These are phyloP conservation scores for Diaporthe humulicola DNA, from an alignment of 2,329 filamentous ascomycete genomes.

Conservation along the genomic window DNA sequence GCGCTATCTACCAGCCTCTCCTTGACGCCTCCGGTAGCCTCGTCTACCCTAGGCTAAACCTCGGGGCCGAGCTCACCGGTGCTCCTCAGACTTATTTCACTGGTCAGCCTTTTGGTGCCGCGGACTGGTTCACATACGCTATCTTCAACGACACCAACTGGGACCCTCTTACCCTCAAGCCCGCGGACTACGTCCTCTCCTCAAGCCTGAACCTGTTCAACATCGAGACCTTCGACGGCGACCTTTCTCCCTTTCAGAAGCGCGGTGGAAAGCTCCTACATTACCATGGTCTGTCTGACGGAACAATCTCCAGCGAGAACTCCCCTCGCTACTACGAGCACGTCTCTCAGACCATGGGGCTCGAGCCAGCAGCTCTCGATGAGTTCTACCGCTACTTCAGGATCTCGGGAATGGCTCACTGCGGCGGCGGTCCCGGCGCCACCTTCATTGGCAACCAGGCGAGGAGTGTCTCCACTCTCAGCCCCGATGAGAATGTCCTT, in stretches of 20 bases:
- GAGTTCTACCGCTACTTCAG: constrained; percentile 65
- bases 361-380: constrained; percentile 51
- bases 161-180: constrained; percentile 53
- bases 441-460: constrained; percentile 47
- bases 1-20: constrained; percentile 29
- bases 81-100: constrained; percentile 53
- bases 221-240: constrained; percentile 50
- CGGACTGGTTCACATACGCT: constrained; percentile 63
- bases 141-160: constrained; percentile 60
- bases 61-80: constrained; percentile 57
- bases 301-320: constrained; percentile 58
- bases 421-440: constrained; percentile 59
- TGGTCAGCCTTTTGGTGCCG: constrained; percentile 56
- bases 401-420: constrained; percentile 66
- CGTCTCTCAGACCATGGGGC: constrained; percentile 57
- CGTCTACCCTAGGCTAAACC: constrained; percentile 63
- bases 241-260: constrained; percentile 51
- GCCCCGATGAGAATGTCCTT: constrained; percentile 57
- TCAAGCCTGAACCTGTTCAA: constrained; percentile 43
- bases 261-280: constrained; percentile 60
- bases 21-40: constrained; percentile 56
- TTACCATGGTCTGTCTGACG: constrained; percentile 59
- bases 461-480: constrained; percentile 45
- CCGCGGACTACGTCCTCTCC: constrained; percentile 51
- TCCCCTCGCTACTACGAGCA: constrained; percentile 63